phyloP scores from a whole-genome alignment of 2,329 filamentous ascomycete genomes.

The Fusarium heterosporum region DNA sequence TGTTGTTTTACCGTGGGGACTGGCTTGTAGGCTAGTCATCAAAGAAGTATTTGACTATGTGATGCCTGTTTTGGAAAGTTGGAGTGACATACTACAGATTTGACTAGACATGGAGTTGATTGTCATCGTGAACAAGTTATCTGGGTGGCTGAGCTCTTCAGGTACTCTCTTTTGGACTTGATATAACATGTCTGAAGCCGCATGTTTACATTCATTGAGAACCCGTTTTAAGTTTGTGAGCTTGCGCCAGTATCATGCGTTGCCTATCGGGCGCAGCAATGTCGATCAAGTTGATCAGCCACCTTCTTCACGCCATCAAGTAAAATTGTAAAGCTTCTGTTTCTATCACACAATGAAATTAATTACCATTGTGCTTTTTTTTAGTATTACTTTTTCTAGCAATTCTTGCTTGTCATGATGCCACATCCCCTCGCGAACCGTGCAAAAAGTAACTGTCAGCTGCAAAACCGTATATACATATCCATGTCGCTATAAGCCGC shows the following conservation, averaged over 20 bases:
- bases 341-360: background rate
- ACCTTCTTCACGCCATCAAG: slow-evolving; percentile 7
- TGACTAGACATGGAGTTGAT: too few species aligned
- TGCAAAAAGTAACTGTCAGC: background rate
- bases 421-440: background rate
- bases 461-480: slow-evolving; percentile 11
- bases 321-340: slow-evolving; percentile 1
- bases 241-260: slow-evolving; percentile 26
- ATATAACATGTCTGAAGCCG: background rate
- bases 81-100: background rate
- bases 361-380: background rate
- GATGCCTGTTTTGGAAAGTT: background rate
- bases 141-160: too few species aligned
- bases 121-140: too few species aligned
- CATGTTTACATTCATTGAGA: background rate
- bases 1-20: slow-evolving; percentile 15
- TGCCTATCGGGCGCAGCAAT: slow-evolving; percentile 33
- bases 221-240: slow-evolving; percentile 8
- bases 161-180: background rate
- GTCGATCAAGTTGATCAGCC: slow-evolving; percentile 35
- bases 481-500: slow-evolving; percentile 21
- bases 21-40: background rate
- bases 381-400: background rate
- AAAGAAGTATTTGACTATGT: background rate
- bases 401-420: background rate